Evolutionary conservation across 768 basidiomycete species (phyloP), one percentile per base, ranked within the genome.

Genomic region (Ephemerocybe angulata): DNA sequence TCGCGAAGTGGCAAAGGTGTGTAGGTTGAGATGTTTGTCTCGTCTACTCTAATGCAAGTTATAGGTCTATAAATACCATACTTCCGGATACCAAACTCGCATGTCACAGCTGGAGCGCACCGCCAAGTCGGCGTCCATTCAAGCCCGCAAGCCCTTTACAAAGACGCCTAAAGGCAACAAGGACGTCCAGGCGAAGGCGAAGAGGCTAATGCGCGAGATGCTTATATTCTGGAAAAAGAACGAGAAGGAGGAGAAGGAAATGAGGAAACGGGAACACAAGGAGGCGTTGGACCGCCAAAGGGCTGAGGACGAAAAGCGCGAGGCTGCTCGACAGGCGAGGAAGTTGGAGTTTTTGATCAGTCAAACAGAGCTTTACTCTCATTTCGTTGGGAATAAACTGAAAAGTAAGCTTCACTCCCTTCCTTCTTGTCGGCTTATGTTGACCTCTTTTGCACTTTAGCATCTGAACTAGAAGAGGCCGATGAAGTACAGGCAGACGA

Each of bases 341-440:
- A 98, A 98, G 70, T 83, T 99, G 24, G 97, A 99, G 73, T 99
- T 98, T 74, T 77, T 99, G 71, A 94, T 99, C 70, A 98, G 92
- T 56, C 96, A 98, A 71, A 98, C 97, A 3, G 97, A 99, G 68
- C 81, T 98, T 7, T 99, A 98, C 72, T 94, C 92, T 61, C 97
- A 99, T 74, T 98, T 99, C 80, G 94, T 99, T 55, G 96, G 96
- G 29, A 97, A 86, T 72, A 98, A 98, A 73, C 81, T 93, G 51
- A 91, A 91, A 70, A 93, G 90, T 91, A 69, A 63, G 85, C 48
- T 44, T 49, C 52, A 54, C 17, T 17, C 24, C 30, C 52, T 17
- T 17, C 57, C 47, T 24, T 10, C n/a, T 25, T n/a, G 41, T 13
- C 8, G 41, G 12, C 41, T 60, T 61, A 31, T 51, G 19, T 43